Evolutionary conservation across 2,329 filamentous ascomycete species (phyloP), one percentile per base, ranked within the genome.

Genomic region (Pseudocercospora fijiensis): DNA sequence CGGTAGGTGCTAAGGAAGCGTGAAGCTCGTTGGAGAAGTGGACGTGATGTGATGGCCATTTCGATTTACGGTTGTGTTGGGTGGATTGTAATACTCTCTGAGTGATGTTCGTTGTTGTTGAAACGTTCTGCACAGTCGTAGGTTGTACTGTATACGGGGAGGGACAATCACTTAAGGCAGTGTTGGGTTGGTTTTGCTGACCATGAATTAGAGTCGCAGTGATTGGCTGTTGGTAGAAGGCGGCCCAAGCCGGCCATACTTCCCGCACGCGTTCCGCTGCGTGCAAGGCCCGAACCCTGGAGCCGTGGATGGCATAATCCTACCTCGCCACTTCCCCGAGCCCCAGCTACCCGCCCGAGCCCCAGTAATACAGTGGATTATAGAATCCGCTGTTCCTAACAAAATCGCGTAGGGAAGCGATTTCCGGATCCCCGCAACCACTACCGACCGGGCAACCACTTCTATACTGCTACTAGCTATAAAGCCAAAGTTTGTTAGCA

Each of bases 1-100:
- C 62, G 57, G 33, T 69, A 64, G 18, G 62, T 64, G 8, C 73
- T 69, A 65, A 72, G 72, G 57, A 65, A 68, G 52, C 74, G 72
- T 28, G 49, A 30, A 53, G 49, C 49, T 53, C 28, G 49, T 53
- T 53, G 49, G 26, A 53, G 16, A 10, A 53, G 22, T 26, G 49
- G 24, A 18, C 49, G 49, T 16, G 22, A 27, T 30, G 49, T 28
- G 49, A 53, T 30, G 5, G 49, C 49, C 49, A 53, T 53, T 24
- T 30, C 28, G 49, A 53, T 28, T 30, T 28, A n/a, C 28, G 22
- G 9, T 2, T 27, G 26, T 22, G 11, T 26, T 27, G 49, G 49
- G 7, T 28, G 8, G 28, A 13, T 26, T 7, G 1, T 49, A 5
- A 30, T 4, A 2, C 9, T 27, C 27, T 27, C 43, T 47, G 47